Evolutionary conservation across 2,329 filamentous ascomycete species (phyloP), one percentile per base, ranked within the genome.

Genomic region (Colletotrichum brevisporum): DNA sequence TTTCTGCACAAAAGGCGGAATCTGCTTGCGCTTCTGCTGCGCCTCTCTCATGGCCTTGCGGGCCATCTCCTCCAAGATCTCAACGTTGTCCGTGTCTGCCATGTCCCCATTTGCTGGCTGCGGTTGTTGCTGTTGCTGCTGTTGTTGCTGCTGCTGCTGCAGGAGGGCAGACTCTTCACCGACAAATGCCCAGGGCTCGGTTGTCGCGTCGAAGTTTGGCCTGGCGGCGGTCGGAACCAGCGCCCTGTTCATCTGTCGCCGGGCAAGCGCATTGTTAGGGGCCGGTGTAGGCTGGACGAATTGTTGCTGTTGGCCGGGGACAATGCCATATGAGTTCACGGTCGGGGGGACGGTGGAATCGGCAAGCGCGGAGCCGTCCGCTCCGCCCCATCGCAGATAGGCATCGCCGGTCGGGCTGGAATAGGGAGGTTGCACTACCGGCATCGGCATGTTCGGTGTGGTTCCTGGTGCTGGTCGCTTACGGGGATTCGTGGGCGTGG

Each of bases 1-100:
- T 78, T 99, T 99, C 80, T 98, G 95, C 51, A 99, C 95, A 84
- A 99, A 99, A 0, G 96, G 95, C 1, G 96, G 95, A 12, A 99
- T 98, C 76, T 97, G 93, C 81, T 98, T 98, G 75, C 95, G 87
- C 81, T 97, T 98, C 16, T 91, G 88, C 78, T 95, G 92, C 0
- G 95, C 92, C 67, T 98, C 96, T 77, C 91, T 90, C 83, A 97
- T 97, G 9, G 94, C 94, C 71, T 92, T 84, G 72, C 91, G 86
- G 24, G 94, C 95, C 80, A 90, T 90, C 77, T 92, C 90, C 77
- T 97, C 94, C 70, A 98, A 82, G 63, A 92, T 86, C 71, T 95
- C 92, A 69, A 97, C 87, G 73, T 90, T 94, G 73, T 97, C 91
- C 75, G 89, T 84, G 77, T 91, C 88, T 48, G 82, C 82, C 64